Percentiles rank a stretch among this genome's conserved stretches.
Evolutionary conservation across 495 filamentous ascomycete species (phyloP).

Genomic region (Cladorrhinum samala): DNA sequence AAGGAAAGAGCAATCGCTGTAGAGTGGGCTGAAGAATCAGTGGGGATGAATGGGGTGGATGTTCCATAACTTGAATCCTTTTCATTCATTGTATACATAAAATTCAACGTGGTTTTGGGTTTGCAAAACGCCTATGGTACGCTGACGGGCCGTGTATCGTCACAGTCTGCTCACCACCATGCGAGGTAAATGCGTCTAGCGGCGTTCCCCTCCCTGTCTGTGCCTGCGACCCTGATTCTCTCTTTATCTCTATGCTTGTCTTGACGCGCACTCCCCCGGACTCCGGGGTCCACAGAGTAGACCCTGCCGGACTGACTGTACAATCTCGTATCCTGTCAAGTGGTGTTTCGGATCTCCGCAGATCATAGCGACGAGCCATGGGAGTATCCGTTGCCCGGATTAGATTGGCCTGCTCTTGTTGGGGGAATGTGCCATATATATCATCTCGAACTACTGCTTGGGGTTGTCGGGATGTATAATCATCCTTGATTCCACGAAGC

Average conservation of each 20-base stretch:
- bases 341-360: not conserved
- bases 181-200: not conserved
- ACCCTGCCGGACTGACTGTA: not conserved
- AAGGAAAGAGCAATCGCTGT: not conserved
- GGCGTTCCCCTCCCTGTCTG: not conserved
- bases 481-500: not conserved
- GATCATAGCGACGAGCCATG: not conserved
- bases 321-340: not conserved
- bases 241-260: conserved; percentile 15
- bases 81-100: not conserved
- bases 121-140: not conserved
- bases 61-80: not conserved
- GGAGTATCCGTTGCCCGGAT: not conserved
- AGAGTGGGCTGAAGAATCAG: not conserved
- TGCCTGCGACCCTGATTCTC: not conserved
- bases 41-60: not conserved
- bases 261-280: conserved; percentile 3
- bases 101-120: not conserved
- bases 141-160: conserved; percentile 12
- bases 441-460: not conserved
- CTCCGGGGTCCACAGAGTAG: not conserved
- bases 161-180: not conserved
- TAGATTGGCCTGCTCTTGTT: not conserved
- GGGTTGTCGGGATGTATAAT: not conserved
- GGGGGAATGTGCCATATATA: not conserved